Base-by-base conservation (phyloP, 306 rosid genomes). In the Prunus campanulata region DNA sequence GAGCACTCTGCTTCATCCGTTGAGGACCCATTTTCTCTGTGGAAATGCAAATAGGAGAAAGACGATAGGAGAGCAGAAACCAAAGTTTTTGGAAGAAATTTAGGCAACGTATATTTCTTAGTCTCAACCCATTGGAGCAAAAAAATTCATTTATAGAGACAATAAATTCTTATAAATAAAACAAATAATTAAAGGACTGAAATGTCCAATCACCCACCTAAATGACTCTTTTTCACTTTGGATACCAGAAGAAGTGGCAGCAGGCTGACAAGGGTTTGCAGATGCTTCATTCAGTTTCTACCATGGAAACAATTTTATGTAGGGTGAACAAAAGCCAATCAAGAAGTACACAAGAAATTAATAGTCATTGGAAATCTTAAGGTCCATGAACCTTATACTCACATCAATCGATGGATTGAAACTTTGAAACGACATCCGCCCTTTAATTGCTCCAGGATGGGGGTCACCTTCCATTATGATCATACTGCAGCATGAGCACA, bases 391-490 rank as follows among this genome's bases (percentile, higher is more conserved):
- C 56, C 76, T 76, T 80, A 78, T 68, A 92, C 99, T 92, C 87
- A 96, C 99, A 83, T 96, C 99, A 82, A 96, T 83, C 1, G 83
- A 75, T 27, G 98, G 98, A 84, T 96, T 96, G 80, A 96, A 96
- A 80, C 88, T 85, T 67, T 82, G 89, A 85, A 96, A 93, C 19
- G 98, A 91, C 93, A 93, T 88, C 22, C 97, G 91, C 57, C 99
- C 99, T 77, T 81, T 88, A 74, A 67, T 51, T 29, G 86, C 93
- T 52, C 93, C 97, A 4, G 99, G 99, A 79, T 79, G 92, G 50
- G 99, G 97, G 84, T 96, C 97, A 35, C 93, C 98, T 88, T 93
- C 99, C 86, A 88, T 77, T 83, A 91, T 77, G 65, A 96, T 91
- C 72, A 87, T 87, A 87, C 97, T 95, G 78, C 56, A 77, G 47